Evolutionary conservation across 768 basidiomycete genomes (phyloP).

Genomic region (Nidularia sp.): DNA sequence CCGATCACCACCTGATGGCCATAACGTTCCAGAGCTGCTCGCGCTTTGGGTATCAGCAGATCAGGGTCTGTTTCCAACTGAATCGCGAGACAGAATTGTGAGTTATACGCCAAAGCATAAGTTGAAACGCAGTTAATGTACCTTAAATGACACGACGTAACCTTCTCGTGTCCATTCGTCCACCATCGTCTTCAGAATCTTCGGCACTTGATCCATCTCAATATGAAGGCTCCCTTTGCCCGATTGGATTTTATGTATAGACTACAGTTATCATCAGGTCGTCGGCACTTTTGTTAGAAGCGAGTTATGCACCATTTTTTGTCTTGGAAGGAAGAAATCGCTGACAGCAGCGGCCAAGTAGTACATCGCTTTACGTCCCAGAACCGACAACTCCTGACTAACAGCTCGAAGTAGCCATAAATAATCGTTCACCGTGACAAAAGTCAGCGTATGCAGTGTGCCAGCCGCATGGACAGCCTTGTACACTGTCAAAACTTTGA

Average conservation of each 20-base stretch:
- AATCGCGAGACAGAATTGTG: background rate
- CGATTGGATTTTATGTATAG: constrained; percentile 98
- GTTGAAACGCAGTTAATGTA: constrained; percentile 20
- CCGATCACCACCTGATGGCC: constrained; percentile 98
- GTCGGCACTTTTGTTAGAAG: no score
- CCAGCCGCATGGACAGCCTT: constrained; percentile 73
- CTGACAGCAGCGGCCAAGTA: constrained; percentile 98
- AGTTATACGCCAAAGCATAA: background rate
- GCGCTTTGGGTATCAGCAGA: constrained; percentile 88
- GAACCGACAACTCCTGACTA: constrained; percentile 67
- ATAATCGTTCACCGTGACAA: constrained; percentile 95
- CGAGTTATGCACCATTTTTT: constrained; percentile 87
- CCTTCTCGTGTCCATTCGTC: constrained; percentile 91
- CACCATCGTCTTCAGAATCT: constrained; percentile 89
- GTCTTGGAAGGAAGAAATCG: constrained; percentile 93
- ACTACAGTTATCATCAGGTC: constrained; percentile 39
- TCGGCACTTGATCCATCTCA: constrained; percentile 99
- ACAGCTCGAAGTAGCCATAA: constrained; percentile 86
- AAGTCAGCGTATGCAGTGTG: constrained; percentile 79
- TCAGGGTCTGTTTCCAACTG: constrained; percentile 90
- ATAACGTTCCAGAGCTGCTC: constrained; percentile 84
- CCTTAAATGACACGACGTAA: constrained; percentile 97
- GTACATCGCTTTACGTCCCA: constrained; percentile 79
- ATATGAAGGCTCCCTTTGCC: constrained; percentile 90
- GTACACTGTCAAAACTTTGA: constrained; percentile 74